Evolutionary conservation across 169 alveolate genomes (phyloP), one percentile per base, ranked within the genome.

Genomic region (Cryptosporidium xiaoi): DNA sequence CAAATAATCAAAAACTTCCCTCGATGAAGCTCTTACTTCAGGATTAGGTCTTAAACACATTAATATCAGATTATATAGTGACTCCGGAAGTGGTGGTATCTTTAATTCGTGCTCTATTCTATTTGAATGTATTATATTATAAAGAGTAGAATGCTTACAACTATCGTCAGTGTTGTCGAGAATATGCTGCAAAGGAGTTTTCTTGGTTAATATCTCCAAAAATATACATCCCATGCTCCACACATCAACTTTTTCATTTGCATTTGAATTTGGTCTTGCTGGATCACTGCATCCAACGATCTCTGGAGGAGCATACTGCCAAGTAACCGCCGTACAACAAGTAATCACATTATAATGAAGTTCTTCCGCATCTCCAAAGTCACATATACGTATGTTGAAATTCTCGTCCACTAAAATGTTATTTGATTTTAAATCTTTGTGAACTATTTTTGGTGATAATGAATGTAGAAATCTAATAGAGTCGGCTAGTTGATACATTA

Each of bases 351-450:
- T 71, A 44, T 68, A 82, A 65, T 65, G 82, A 8, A 83, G 84
- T 2, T 65, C 91, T 16, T 83, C 91, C 6, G 91, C 91, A 46
- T 83, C 91, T 0, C 98, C 98, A 83, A 96, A 94, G 83, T 96
- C 98, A 27, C 97, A 94, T 53, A 96, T 90, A 82, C 95, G 95
- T 13, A 94, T 92, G 27, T 91, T 84, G 31, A 82, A 83, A 51
- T 95, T 83, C 29, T 83, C 92, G 82, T 94, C 96, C 34, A 96
- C 51, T 55, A 95, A 90, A 29, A 96, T 91, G 65, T 96, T 96
- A 87, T 95, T 97, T 16, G 97, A 97, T 51, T 96, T 96, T 69
- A 96, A 92, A 91, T 96, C 98, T 77, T 97, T 90, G 83, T 96
- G 98, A 20, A 93, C 92, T 56, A 94, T 90, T 44, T 96, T 95